Base-by-base conservation (phyloP, 768 basidiomycete genomes). In the Russula griseocarnosa region DNA sequence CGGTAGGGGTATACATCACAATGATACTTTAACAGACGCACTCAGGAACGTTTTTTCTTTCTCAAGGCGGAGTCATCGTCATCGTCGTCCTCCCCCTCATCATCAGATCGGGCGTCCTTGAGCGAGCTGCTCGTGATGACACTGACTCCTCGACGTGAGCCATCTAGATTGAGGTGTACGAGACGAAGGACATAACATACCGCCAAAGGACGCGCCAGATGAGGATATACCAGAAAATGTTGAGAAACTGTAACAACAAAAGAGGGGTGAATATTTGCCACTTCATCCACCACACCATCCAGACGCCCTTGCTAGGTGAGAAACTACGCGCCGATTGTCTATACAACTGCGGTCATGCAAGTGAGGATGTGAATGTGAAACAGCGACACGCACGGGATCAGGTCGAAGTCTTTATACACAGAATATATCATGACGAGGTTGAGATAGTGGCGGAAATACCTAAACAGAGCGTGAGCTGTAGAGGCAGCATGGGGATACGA, bases 381-480 rank as follows among this genome's bases (percentile, higher is more conserved):
- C 38, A 56, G 5, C 18, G 55, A 44, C n/a, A 82, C 88, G 59
- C 72, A 91, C 88, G 92, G 91, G 57, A 90, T 77, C 16, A 88
- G 76, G 52, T 89, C 80, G 66, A 82, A 89, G 69, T 98, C 86
- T 42, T 71, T 79, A 87, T 87, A 93, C 4, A 95, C 88, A 3
- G 94, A 96, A 81, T 84, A 89, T 14, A 98, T 81, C 24, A 98
- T 95, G 59, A 79, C 76, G 60, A 96, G 73, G 73, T 97, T 98
- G 47, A 95, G 78, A 72, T 88, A 97, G 73, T 95, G 94, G 3
- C 96, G 90, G 81, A 95, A 91, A 72, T 98, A 98, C 8, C 92
- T 96, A 71, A 16, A 47, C 30, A 13, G n/a, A 59, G 60, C 10
- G 3, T 42, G 22, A 10, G 55, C 52, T 38, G 42, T 52, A 30